Evolutionary conservation across 257 asterid species (phyloP).

Genomic region (Thymus mandschuricus): DNA sequence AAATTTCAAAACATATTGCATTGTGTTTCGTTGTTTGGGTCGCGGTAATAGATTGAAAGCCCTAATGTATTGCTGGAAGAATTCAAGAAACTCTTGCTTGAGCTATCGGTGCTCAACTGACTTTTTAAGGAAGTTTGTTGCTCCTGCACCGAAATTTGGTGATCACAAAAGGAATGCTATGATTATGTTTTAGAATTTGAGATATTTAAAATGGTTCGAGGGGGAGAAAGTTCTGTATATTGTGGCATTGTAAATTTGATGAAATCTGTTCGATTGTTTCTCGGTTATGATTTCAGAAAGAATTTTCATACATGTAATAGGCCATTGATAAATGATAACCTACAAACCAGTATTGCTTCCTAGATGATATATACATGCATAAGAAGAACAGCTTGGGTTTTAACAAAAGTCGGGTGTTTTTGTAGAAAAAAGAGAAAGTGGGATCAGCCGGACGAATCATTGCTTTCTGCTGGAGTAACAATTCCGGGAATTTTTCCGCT

Average conservation of each 20-base stretch:
- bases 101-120: conserved; percentile 14
- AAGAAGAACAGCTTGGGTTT: conserved; percentile 15
- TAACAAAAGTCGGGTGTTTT: conserved; percentile 21
- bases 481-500: conserved; percentile 60
- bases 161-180: background rate
- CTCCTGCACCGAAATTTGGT: background rate
- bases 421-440: conserved; percentile 90
- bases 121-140: conserved; percentile 17
- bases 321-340: conserved; percentile 1
- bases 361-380: background rate
- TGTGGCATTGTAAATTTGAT: background rate
- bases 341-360: conserved; percentile 13
- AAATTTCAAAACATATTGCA: conserved; percentile 11
- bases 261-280: background rate
- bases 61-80: background rate
- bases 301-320: background rate
- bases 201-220: background rate
- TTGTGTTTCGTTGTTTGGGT: conserved; percentile 2
- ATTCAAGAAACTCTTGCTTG: background rate
- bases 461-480: conserved; percentile 60
- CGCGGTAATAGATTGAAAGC: conserved; percentile 6
- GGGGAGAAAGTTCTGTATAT: background rate
- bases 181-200: background rate
- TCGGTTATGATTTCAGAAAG: background rate
- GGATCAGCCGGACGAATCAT: conserved; percentile 92